phyloP scores from a whole-genome alignment of 192 early-diverging fungal genomes.

The Gryganskiella cystojenkinii region DNA sequence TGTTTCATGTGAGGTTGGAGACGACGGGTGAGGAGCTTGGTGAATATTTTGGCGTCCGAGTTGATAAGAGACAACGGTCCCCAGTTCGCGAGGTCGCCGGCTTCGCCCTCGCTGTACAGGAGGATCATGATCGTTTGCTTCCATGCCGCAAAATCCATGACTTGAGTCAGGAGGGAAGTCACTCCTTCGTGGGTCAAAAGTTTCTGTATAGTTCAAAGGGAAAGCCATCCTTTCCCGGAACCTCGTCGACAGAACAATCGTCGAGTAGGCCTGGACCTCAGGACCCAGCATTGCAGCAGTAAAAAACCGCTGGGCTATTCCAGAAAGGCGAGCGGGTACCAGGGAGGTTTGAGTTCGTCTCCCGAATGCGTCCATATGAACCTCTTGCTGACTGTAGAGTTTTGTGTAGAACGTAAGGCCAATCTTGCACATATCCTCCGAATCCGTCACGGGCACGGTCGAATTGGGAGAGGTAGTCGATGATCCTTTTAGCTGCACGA shows the following conservation, averaged over 20 bases:
- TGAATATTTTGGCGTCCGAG: constrained; percentile 27
- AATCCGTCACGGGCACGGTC: too few species aligned
- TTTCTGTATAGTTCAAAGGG: constrained; percentile 20
- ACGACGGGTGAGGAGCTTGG: constrained; percentile 6
- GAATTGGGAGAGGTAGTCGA: too few species aligned
- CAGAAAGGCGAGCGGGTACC: too few species aligned
- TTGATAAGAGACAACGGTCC: constrained; percentile 26
- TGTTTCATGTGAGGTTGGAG: neutral
- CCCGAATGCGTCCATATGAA: too few species aligned
- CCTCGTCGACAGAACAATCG: neutral
- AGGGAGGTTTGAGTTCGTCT: too few species aligned
- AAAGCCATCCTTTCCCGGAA: constrained; percentile 11
- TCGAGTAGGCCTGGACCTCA: too few species aligned
- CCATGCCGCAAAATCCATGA: constrained; percentile 11
- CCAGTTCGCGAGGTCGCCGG: constrained; percentile 3
- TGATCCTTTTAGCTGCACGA: too few species aligned
- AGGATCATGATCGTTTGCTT: constrained; percentile 15
- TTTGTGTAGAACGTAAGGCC: too few species aligned
- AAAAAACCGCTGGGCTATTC: too few species aligned
- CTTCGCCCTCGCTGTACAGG: constrained; percentile 28
- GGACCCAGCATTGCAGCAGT: too few species aligned
- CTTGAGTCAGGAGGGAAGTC: neutral
- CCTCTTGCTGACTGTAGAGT: too few species aligned
- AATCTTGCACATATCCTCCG: too few species aligned
- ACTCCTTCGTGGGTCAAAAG: neutral